Base-by-base conservation (phyloP, 2,329 filamentous ascomycete genomes). In the Didymosphaeria variabile region DNA sequence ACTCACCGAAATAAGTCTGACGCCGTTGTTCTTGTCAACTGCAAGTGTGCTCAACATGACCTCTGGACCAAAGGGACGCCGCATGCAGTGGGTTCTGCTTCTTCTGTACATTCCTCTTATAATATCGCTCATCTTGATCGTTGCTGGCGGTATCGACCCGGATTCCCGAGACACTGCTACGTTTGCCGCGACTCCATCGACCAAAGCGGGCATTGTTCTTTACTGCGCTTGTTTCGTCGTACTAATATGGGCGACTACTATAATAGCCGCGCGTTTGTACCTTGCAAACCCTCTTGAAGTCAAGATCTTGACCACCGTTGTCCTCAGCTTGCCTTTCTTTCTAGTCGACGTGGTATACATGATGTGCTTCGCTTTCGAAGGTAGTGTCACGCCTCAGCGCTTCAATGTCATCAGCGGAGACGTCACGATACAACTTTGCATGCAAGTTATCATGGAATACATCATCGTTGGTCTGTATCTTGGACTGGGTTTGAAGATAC, bases 391-490 rank as follows among this genome's bases (percentile, higher is more conserved):
- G 66, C 53, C 66, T 6, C 54, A 55, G 64, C 61, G 61, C 10
- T 77, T 77, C 67, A 77, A 77, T 60, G 74, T 77, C 47, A 77
- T 77, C 47, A 76, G 73, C 51, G 75, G 75, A 38, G 59, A 65
- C 23, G 74, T 76, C 12, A 77, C 74, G 3, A 66, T 70, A 5
- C 75, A 77, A 57, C 61, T 77, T 32, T 76, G 73, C 72, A 77
- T 77, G 75, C 75, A 77, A 67, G 71, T 77, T 1, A 69, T 76
- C 15, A 76, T 76, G 75, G 75, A 77, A 59, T 76, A 72, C 49
- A 62, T 76, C 26, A 72, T 77, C 42, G 72, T 71, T 13, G 75
- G 66, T 29, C 61, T 77, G 7, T 77, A 77, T 44, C 59, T 77
- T 5, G 70, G 67, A 12, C 51, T 77, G 42, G 75, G 75, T 10